phyloP scores from a whole-genome alignment of 2,329 filamentous ascomycete genomes.

The Beauveria caledonica region DNA sequence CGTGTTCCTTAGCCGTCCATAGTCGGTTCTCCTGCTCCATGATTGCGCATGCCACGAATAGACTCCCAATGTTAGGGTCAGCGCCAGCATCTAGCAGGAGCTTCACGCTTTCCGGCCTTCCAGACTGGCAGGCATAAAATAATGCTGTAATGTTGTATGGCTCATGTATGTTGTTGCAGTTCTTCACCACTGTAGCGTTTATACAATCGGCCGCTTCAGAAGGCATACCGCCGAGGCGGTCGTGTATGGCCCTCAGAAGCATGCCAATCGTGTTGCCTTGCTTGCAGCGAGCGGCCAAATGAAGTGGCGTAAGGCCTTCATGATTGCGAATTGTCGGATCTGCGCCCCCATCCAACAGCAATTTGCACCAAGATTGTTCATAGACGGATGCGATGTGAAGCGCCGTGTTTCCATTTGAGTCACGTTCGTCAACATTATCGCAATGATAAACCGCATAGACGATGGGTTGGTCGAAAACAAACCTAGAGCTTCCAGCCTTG shows the following conservation, averaged over 20 bases:
- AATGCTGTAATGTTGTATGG: slow-evolving; percentile 14
- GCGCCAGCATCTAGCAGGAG: slow-evolving; percentile 22
- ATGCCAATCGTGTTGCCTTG: slow-evolving; percentile 27
- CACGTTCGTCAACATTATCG: not conserved
- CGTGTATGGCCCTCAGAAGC: slow-evolving; percentile 15
- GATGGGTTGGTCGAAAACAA: not conserved
- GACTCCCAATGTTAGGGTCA: not conserved
- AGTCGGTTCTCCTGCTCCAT: slow-evolving; percentile 14
- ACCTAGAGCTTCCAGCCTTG: not conserved
- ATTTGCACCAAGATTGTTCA: slow-evolving; percentile 4
- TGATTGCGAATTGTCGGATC: slow-evolving; percentile 23
- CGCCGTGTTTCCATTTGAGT: not conserved
- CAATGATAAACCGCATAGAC: not conserved
- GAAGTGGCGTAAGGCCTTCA: slow-evolving; percentile 30
- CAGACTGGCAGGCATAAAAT: slow-evolving; percentile 20
- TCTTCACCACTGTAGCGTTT: not conserved
- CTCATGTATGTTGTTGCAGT: not conserved
- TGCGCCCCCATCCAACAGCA: slow-evolving; percentile 29
- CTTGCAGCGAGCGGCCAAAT: slow-evolving; percentile 28
- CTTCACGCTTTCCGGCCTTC: slow-evolving; percentile 19
- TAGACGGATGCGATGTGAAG: not conserved
- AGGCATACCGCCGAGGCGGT: not conserved
- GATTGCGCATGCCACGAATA: slow-evolving; percentile 15
- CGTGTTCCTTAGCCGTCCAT: not conserved
- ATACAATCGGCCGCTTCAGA: not conserved